phyloP scores from a whole-genome alignment of 1,284 basidiomycete species.

The Puccinia hordei region DNA sequence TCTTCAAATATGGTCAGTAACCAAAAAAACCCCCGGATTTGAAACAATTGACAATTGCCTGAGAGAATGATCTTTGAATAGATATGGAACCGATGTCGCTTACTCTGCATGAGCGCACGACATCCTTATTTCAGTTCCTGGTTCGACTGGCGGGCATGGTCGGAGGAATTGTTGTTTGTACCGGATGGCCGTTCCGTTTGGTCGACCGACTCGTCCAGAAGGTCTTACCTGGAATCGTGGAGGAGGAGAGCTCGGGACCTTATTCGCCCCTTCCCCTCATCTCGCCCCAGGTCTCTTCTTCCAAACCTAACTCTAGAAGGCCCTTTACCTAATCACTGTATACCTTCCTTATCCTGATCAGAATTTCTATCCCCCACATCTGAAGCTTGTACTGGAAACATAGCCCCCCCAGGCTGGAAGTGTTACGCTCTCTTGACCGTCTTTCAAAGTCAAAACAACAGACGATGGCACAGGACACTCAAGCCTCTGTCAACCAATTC shows the following conservation, averaged over 20 bases:
- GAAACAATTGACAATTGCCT: conserved; percentile 63
- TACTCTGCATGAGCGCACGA: conserved; percentile 82
- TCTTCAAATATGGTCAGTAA: conserved; percentile 40
- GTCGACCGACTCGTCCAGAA: conserved; percentile 26
- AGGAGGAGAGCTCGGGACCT: neutral
- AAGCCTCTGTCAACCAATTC: neutral
- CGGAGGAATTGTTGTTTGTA: conserved; percentile 60
- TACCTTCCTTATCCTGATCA: neutral
- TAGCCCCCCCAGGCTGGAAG: too few relatives aligned
- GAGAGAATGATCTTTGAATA: conserved; percentile 61
- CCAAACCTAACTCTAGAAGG: neutral
- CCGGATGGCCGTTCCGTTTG: conserved; percentile 56
- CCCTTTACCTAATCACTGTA: neutral
- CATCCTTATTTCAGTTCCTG: conserved; percentile 74
- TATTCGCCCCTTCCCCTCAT: conserved; percentile 1
- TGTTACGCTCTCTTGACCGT: neutral
- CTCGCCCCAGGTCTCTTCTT: conserved; percentile 13
- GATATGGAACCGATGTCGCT: conserved; percentile 88
- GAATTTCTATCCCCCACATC: neutral
- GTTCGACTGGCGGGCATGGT: conserved; percentile 68
- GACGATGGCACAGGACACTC: neutral
- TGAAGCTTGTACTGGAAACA: too few relatives aligned
- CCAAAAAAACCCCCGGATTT: conserved; percentile 77
- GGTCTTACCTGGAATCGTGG: conserved; percentile 4
- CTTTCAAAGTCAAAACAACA: neutral